These are phyloP conservation scores for Epicoccum nigrum DNA, from an alignment of 2,329 filamentous ascomycete species.

Conservation along the genomic window DNA sequence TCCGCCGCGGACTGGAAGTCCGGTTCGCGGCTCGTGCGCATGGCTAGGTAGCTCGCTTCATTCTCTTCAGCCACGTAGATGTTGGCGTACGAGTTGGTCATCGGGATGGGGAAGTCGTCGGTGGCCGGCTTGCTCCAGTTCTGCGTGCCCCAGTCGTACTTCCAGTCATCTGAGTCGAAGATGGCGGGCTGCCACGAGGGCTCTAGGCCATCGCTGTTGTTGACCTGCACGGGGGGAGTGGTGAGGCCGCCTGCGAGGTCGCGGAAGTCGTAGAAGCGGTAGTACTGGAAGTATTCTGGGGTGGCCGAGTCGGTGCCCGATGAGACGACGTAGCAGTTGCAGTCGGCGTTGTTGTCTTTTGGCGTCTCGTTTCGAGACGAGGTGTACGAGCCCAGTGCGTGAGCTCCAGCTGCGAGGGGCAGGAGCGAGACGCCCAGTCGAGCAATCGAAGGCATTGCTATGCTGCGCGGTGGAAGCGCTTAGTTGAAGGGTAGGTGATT, in stretches of 20 bases:
- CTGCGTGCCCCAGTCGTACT: slow-evolving; percentile 50
- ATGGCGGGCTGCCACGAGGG: slow-evolving; percentile 47
- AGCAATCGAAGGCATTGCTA: slow-evolving; percentile 26
- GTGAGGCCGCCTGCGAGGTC: slow-evolving; percentile 43
- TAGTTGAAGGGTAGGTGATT: slow-evolving; percentile 1
- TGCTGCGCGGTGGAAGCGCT: background rate
- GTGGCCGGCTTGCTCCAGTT: slow-evolving; percentile 53
- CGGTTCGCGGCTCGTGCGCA: slow-evolving; percentile 53
- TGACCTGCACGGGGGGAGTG: slow-evolving; percentile 32
- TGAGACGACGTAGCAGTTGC: slow-evolving; percentile 56
- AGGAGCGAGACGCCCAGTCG: slow-evolving; percentile 31
- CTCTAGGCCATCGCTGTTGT: slow-evolving; percentile 27
- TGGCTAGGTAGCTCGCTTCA: slow-evolving; percentile 52
- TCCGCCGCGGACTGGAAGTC: slow-evolving; percentile 56
- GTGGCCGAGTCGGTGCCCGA: slow-evolving; percentile 46
- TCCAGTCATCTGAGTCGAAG: slow-evolving; percentile 46
- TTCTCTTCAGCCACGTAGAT: slow-evolving; percentile 51
- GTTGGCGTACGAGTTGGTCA: slow-evolving; percentile 56
- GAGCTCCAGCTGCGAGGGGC: slow-evolving; percentile 31
- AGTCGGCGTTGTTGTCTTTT: slow-evolving; percentile 46
- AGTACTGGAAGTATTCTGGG: slow-evolving; percentile 57
- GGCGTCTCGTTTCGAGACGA: slow-evolving; percentile 36
- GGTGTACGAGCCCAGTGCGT: slow-evolving; percentile 36
- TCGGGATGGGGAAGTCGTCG: slow-evolving; percentile 47
- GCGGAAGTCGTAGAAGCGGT: slow-evolving; percentile 60